These are phyloP conservation scores for Luffa acutangula DNA, from an alignment of 306 rosid species.

Conservation along the genomic window DNA sequence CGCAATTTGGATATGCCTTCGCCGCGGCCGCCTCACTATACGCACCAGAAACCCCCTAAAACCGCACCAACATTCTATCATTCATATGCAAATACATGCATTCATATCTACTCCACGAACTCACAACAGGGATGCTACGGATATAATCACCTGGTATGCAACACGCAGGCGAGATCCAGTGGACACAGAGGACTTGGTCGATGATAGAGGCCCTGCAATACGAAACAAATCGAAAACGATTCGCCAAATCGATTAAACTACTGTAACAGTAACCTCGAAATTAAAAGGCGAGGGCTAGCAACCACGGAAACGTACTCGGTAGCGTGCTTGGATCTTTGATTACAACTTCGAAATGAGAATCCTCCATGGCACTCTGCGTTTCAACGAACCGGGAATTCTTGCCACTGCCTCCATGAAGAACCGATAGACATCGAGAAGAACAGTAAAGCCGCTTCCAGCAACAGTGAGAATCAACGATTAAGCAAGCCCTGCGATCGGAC, in stretches of 20 bases:
- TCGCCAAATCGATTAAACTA: neutral
- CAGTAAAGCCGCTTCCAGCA: conserved; percentile 24
- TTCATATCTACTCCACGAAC: neutral
- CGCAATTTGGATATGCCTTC: conserved; percentile 91
- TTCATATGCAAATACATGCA: neutral
- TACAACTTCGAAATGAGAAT: conserved; percentile 24
- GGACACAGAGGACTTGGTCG: conserved; percentile 37
- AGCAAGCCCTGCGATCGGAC: neutral
- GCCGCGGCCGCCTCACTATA: conserved; percentile 85
- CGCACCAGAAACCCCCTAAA: conserved; percentile 89
- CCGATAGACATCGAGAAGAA: conserved; percentile 21
- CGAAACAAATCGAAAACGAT: neutral
- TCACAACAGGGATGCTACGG: neutral
- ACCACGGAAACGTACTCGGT: conserved; percentile 34
- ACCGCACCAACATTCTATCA: conserved; percentile 4
- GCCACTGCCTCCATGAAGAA: conserved; percentile 17
- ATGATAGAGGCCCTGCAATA: conserved; percentile 61
- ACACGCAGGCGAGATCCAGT: conserved; percentile 71
- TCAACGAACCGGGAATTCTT: conserved; percentile 12
- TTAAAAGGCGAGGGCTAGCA: neutral
- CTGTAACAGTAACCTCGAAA: neutral
- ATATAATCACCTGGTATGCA: conserved; percentile 66
- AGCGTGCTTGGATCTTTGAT: conserved; percentile 44
- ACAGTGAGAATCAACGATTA: conserved; percentile 3
- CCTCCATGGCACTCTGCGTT: conserved; percentile 16